A percentile compares a stretch with the other conserved stretches of the same genome.
phyloP scores from a whole-genome alignment of 257 asterid species.

The Solanum chiquidenum region DNA sequence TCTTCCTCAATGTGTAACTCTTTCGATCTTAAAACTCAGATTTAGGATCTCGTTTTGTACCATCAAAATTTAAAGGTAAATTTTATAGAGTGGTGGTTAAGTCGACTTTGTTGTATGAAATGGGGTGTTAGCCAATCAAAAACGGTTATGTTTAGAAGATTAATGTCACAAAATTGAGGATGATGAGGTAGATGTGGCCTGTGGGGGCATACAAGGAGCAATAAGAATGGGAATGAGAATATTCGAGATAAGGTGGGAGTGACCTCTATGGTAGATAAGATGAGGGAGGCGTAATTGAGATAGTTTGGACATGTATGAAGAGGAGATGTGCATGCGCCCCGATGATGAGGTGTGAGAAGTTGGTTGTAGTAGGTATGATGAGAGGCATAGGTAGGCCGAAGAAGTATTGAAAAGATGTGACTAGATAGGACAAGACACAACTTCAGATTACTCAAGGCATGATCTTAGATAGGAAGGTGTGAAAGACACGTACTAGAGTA shows the following conservation, averaged over 20 bases:
- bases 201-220: background rate
- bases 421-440: background rate
- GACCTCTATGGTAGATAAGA: background rate
- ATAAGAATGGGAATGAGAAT: background rate
- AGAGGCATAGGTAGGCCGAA: background rate
- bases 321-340: background rate
- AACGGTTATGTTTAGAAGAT: background rate
- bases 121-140: background rate
- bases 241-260: too few relatives aligned
- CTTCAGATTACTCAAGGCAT: too few relatives aligned
- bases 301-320: background rate
- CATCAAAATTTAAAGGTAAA: background rate
- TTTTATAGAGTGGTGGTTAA: background rate
- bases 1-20: background rate
- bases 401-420: background rate
- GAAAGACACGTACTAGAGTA: background rate
- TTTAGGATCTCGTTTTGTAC: background rate
- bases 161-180: background rate
- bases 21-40: background rate
- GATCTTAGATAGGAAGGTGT: background rate
- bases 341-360: background rate
- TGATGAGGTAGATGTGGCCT: background rate
- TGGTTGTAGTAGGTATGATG: background rate
- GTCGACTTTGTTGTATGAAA: background rate
- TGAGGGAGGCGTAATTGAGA: background rate